Base-by-base conservation (phyloP, 306 rosid genomes). In the Acacia melanoxylon region DNA sequence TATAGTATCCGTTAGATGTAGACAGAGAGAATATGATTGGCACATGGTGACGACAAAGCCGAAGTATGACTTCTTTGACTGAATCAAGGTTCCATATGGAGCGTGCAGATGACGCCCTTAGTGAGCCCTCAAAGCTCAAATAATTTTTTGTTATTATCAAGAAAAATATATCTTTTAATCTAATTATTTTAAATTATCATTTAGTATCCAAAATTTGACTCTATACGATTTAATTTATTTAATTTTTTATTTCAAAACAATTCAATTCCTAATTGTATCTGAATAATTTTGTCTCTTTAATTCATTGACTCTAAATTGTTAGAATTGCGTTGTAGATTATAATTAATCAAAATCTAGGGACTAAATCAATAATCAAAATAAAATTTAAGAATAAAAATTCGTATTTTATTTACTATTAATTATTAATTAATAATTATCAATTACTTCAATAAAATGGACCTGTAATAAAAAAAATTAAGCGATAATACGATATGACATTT, bases 1-100 rank as follows among this genome's bases (percentile, higher is more conserved):
- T 13, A 41, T 27, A 59, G 25, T 78, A 61, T 78, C 86, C 81
- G 88, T 78, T 85, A 49, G 65, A 46, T 75, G 54, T 5, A 40
- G 35, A 37, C 2, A 15, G 44, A 9, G 20, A 33, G 45, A 79
- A 19, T 78, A 33, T 86, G 82, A 86, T 83, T 76, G 82, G 69
- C 6, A 76, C 13, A 76, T 76, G 74, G 63, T 86, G 76, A 44
- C 49, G 74, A 79, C 41, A 76, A 79, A 1, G 37, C 58, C 19
- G 8, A 31, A 71, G 58, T 79, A 65, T 86, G 86, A 83, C 85
- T 74, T 67, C 58, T 67, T 45, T 76, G 68, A 77, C 76, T 45
- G 19, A 25, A 79, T 83, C 69, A 80, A 80, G 74, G 86, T 48
- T 16, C 84, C 61, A 19, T 49, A 2, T 9, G 52, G 54, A 46